Evolutionary conservation across 176 grass and related monocot genomes (phyloP), one percentile per base, ranked within the genome.

Genomic region (Pontederia paniculata): DNA sequence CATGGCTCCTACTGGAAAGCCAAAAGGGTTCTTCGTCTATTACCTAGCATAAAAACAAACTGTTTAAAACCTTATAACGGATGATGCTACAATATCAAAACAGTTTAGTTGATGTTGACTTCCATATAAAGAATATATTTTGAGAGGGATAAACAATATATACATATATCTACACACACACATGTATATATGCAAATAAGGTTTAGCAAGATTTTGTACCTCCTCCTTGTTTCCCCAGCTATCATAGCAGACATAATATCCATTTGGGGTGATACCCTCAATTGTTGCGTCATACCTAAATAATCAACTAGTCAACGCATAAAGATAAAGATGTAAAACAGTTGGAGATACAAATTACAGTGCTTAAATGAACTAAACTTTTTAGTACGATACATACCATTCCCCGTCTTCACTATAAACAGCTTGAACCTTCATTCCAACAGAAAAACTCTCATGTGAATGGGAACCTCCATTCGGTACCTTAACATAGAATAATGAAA

Each of bases 211-310:
- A 19, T 53, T 21, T 53, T 45, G 55, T 81, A 98, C 94, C 83
- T 98, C 87, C 72, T 98, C 93, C 52, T 74, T 98, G 72, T 98
- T 98, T 73, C 83, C 94, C 74, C 80, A 98, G 9, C 2, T 70
- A 54, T 91, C 73, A 55, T 77, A 98, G 54, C 47, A 67, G 62
- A 98, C 87, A 70, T 73, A 91, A 80, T 98, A 98, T 4, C 94
- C 87, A 53, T 75, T 84, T 72, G 78, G 80, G 42, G 83, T 85
- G 59, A 81, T 65, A 52, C 62, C 74, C 61, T 91, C 80, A 77
- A 98, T 74, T 59, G 80, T 91, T 60, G 87, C 93, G 70, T 82
- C 89, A 57, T 98, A 98, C 93, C 93, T 98, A 63, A 70, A 75
- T 46, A 80, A 62, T 80, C 71, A 80, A 80, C 78, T 80, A 70